A percentile compares a stretch with the other conserved stretches of the same genome.
Conservation (phyloP, 306 rosid species). For the Pyrus communis region DNA sequence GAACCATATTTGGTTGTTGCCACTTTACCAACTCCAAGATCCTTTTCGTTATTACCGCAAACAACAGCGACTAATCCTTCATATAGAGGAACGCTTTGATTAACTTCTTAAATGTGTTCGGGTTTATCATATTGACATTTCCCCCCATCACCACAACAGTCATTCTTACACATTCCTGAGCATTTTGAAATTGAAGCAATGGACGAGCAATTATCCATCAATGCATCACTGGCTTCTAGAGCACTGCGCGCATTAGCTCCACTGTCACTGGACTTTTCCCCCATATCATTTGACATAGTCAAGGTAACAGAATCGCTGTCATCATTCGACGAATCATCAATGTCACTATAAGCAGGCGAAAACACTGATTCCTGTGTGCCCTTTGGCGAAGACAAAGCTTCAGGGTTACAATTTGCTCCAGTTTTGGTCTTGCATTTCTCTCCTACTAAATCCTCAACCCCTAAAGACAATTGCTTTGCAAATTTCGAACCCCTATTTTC, state of each 20-base stretch:
- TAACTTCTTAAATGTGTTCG: conserved; percentile 8
- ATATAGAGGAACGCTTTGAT: conserved; percentile 4
- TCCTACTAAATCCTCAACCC: conserved; percentile 18
- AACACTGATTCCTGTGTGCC: conserved; percentile 15
- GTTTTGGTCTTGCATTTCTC: conserved; percentile 12
- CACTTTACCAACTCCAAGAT: conserved; percentile 7
- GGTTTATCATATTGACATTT: conserved; percentile 14
- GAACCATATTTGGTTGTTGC: conserved; percentile 15
- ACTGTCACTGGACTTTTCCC: conserved; percentile 10
- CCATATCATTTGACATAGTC: neutral
- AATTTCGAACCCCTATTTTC: conserved; percentile 16
- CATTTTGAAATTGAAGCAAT: neutral
- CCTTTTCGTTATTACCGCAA: conserved; percentile 22
- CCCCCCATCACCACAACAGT: conserved; percentile 6
- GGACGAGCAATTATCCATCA: conserved; percentile 22
- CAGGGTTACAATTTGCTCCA: conserved; percentile 4
- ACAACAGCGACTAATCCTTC: conserved; percentile 22
- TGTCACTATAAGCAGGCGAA: conserved; percentile 21
- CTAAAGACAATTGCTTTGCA: conserved; percentile 28
- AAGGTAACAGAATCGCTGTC: conserved; percentile 12
- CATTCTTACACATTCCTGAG: conserved; percentile 7
- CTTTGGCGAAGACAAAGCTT: conserved; percentile 5
- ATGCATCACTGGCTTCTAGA: conserved; percentile 15
- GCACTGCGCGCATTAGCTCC: neutral
- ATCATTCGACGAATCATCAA: neutral